Evolutionary conservation across 805 yeast species (phyloP), one percentile per base, ranked within the genome.

Genomic region (Saturnispora ahearnii): DNA sequence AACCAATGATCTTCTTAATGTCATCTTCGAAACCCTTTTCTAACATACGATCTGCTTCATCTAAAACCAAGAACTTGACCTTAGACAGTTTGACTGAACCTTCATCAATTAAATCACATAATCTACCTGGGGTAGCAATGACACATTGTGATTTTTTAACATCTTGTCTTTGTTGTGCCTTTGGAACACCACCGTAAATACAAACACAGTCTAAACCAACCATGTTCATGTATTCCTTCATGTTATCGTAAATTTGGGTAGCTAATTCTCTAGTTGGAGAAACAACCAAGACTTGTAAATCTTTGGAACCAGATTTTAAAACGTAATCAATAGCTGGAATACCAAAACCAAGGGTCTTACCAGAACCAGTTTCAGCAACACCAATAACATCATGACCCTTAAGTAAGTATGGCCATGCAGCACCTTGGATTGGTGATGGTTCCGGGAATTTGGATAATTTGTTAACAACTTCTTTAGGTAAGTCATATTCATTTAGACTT

Each of bases 231-330:
- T 88, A 74, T 28, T 70, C 73, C 53, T 77, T 77, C 67, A 90
- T 71, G 67, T 89, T 89, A 63, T 90, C 97, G 62, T 79, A 84
- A 55, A 82, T 93, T 70, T 93, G 99, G 55, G 91, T 78, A 2
- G 99, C 99, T 61, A 93, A 77, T 69, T 93, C 99, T 74, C 99
- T 83, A 9, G 99, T 93, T 51, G 99, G 99, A 2, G 97, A 89
- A 42, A 93, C 82, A 51, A 87, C 87, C 51, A 93, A 74, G 4
- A 89, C 95, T 59, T 80, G 79, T 50, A 86, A 74, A 18, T 84
- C 84, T 34, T 67, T 68, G 34, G 67, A 64, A 44, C 69, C 66
- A 30, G 62, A 65, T 44, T 71, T 62, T 38, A 81, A 60, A 51
- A 91, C 70, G 54, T 81, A 81, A 61, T 87, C 75, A 48, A 91